Evolutionary conservation across 2,329 filamentous ascomycete genomes (phyloP).

Genomic region (Arthrobotrys sphaeroides): DNA sequence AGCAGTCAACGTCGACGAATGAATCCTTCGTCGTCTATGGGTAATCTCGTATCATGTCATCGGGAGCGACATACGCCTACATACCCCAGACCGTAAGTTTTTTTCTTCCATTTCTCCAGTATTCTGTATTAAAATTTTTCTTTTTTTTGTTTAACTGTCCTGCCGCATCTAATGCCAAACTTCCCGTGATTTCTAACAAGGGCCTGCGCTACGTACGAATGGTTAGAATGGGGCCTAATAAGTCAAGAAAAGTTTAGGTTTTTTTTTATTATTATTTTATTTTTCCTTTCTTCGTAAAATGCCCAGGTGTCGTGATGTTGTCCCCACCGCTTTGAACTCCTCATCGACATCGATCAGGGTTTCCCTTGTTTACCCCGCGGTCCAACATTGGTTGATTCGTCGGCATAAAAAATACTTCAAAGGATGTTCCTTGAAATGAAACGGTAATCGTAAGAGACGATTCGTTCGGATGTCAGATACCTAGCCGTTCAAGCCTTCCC

Average conservation of each 20-base stretch:
- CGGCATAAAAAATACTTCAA: conserved; percentile 15
- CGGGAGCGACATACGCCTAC: not conserved
- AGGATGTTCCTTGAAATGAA: conserved; percentile 52
- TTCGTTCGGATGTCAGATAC: conserved; percentile 52
- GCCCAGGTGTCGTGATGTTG: conserved; percentile 28
- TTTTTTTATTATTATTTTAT: not conserved
- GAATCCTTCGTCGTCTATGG: conserved; percentile 29
- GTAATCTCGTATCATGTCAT: conserved; percentile 38
- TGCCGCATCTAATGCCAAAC: not conserved
- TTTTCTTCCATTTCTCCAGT: conserved; percentile 17
- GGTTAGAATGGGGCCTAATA: not conserved
- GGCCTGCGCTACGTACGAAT: no score
- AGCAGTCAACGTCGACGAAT: not conserved
- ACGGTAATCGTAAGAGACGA: conserved; percentile 51
- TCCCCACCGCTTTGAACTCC: conserved; percentile 31
- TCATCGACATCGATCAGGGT: conserved; percentile 33
- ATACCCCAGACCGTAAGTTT: conserved; percentile 26
- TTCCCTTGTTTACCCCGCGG: conserved; percentile 52
- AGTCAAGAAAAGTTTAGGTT: not conserved
- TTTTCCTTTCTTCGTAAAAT: not conserved
- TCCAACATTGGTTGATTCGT: conserved; percentile 33
- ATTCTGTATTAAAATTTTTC: not conserved
- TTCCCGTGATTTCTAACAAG: conserved; percentile 3
- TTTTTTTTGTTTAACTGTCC: not conserved
- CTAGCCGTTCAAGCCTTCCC: conserved; percentile 49